Evolutionary conservation across 192 early-diverging fungal species (phyloP).

Genomic region (Coemansia asiatica): DNA sequence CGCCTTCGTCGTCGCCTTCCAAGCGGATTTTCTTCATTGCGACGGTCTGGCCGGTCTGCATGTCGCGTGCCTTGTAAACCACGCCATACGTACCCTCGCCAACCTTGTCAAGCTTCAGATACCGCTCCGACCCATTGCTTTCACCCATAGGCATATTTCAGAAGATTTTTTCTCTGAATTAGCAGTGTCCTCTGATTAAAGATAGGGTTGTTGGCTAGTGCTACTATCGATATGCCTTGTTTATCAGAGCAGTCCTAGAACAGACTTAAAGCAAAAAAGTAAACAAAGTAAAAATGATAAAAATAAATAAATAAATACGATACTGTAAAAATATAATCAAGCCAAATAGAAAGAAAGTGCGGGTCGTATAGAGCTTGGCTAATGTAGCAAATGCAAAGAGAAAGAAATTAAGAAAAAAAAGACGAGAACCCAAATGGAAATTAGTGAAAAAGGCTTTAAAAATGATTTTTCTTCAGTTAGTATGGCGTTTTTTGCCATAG

Average conservation of each 20-base stretch:
- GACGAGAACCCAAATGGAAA: background rate
- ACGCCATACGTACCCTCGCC: slow-evolving; percentile 85
- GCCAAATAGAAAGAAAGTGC: background rate
- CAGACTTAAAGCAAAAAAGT: background rate
- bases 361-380: background rate
- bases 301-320: background rate
- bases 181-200: background rate
- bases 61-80: slow-evolving; percentile 73
- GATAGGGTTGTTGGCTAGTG: background rate
- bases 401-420: background rate
- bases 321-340: background rate
- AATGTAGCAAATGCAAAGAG: background rate
- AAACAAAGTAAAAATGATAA: background rate
- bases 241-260: background rate
- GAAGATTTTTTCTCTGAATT: background rate
- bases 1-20: slow-evolving; percentile 67
- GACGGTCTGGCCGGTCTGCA: slow-evolving; percentile 59
- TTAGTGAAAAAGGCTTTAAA: background rate
- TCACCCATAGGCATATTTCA: slow-evolving; percentile 33
- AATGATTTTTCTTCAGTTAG: background rate
- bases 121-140: slow-evolving; percentile 48
- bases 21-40: slow-evolving; percentile 77
- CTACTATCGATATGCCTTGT: background rate
- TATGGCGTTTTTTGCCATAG: background rate
- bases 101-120: slow-evolving; percentile 74